Percentiles rank a stretch among this genome's conserved stretches.
These are phyloP conservation scores for Phytophthora fragariaefolia DNA, from an alignment of 352 stramenopile species.

Conservation along the genomic window DNA sequence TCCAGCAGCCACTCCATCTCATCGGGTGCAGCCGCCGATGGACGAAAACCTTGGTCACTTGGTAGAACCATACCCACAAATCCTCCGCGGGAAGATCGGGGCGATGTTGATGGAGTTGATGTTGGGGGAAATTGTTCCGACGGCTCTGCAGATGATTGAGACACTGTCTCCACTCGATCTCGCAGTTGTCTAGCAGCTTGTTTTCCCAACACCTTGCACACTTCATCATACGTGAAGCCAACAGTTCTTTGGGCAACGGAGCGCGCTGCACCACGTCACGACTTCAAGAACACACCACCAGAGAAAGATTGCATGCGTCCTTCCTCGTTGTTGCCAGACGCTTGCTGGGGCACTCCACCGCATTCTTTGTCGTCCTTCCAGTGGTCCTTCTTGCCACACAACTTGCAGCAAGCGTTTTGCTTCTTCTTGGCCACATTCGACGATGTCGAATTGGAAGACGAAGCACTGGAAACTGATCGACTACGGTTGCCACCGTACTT, in stretches of 20 bases:
- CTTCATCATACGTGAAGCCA: neutral
- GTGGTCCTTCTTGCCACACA: neutral
- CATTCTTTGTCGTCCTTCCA: neutral
- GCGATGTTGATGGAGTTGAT: neutral
- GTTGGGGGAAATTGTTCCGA: no score
- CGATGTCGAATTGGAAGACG: neutral
- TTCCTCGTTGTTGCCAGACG: neutral
- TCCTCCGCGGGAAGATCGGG: neutral
- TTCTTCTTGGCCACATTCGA: constrained; percentile 7
- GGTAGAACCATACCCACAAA: neutral
- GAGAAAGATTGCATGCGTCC: constrained; percentile 5
- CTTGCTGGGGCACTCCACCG: neutral
- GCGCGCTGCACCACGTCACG: neutral
- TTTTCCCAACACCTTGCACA: neutral
- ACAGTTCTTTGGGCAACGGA: neutral
- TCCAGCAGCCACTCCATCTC: neutral
- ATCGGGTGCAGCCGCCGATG: neutral
- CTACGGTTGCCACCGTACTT: constrained; percentile 8
- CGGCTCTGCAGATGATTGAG: no score
- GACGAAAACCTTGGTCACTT: neutral
- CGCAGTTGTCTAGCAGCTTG: neutral
- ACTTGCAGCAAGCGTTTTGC: neutral
- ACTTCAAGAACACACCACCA: neutral
- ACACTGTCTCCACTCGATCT: no score
- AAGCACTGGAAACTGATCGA: neutral